Percentiles rank a stretch among this genome's conserved stretches.
Evolutionary conservation across 2,329 filamentous ascomycete species (phyloP).

Genomic region (Talaromyces sp.): DNA sequence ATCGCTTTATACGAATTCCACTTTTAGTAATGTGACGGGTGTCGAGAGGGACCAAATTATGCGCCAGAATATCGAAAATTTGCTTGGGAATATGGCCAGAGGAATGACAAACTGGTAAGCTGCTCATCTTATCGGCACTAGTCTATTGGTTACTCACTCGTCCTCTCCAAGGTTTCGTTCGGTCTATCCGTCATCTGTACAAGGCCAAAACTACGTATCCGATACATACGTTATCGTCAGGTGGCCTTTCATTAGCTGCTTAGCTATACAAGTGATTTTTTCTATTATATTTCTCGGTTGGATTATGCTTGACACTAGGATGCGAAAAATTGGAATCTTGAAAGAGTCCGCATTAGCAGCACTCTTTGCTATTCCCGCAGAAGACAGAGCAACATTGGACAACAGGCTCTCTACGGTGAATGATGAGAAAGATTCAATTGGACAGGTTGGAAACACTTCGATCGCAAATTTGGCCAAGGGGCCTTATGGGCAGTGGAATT

Average conservation of each 20-base stretch:
- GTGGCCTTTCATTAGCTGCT: slow-evolving; percentile 6
- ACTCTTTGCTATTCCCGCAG: slow-evolving; percentile 6
- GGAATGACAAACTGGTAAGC: slow-evolving; percentile 7
- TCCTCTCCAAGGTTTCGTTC: slow-evolving; percentile 4
- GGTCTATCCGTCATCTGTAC: not conserved
- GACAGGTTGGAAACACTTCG: not conserved
- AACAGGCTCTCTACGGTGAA: not conserved
- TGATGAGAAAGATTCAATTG: not conserved
- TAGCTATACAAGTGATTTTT: slow-evolving; percentile 2
- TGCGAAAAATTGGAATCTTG: slow-evolving; percentile 6
- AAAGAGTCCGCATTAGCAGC: slow-evolving; percentile 6
- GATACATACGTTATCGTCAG: slow-evolving; percentile 6
- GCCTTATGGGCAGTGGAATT: slow-evolving; percentile 4
- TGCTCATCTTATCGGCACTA: not conserved
- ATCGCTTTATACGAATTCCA: not conserved
- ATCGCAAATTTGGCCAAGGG: slow-evolving; percentile 1
- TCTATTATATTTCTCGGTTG: slow-evolving; percentile 6
- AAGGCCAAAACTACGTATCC: not conserved
- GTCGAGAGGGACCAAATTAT: not conserved
- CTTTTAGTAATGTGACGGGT: not conserved
- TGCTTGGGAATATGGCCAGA: slow-evolving; percentile 4
- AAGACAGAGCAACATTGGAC: slow-evolving; percentile 5
- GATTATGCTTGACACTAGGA: slow-evolving; percentile 6
- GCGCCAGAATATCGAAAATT: not conserved
- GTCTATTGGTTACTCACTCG: not conserved